Conservation (phyloP, 495 filamentous ascomycete genomes). For the Pyrenopolyporus hunteri region DNA sequence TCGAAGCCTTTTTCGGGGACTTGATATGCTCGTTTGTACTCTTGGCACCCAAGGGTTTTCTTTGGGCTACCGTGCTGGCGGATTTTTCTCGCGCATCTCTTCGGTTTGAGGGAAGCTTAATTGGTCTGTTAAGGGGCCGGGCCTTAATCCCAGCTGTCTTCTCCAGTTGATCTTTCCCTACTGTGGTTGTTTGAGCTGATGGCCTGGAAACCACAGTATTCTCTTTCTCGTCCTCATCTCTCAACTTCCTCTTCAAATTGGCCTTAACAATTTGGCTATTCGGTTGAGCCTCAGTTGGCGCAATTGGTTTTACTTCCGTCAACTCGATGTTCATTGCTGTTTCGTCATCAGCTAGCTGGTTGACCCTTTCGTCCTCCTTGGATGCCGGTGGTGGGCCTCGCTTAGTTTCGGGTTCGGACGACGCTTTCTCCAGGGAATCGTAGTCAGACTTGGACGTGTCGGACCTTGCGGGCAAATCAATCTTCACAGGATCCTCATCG, state of each 20-base stretch:
- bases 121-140: constrained; percentile 29
- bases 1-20: constrained; percentile 49
- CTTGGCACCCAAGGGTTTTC: constrained; percentile 52
- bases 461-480: constrained; percentile 47
- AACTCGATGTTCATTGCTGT: constrained; percentile 9
- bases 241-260: constrained; percentile 39
- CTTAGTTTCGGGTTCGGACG: constrained; percentile 16
- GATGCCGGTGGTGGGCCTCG: constrained; percentile 22
- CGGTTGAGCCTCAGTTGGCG: constrained; percentile 3
- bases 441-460: constrained; percentile 22
- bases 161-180: constrained; percentile 25
- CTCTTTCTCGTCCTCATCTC: constrained; percentile 48
- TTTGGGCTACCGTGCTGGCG: constrained; percentile 21
- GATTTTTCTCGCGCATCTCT: constrained; percentile 39
- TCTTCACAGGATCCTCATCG: constrained; percentile 66
- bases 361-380: constrained; percentile 21
- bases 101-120: constrained; percentile 42
- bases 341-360: constrained; percentile 10
- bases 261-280: constrained; percentile 31
- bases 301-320: constrained; percentile 39
- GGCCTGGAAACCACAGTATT: constrained; percentile 23
- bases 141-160: constrained; percentile 22
- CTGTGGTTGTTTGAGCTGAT: neutral
- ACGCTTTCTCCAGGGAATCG: constrained; percentile 27
- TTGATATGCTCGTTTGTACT: constrained; percentile 54